phyloP scores from a whole-genome alignment of 257 asterid species.

The Solanum chilense region DNA sequence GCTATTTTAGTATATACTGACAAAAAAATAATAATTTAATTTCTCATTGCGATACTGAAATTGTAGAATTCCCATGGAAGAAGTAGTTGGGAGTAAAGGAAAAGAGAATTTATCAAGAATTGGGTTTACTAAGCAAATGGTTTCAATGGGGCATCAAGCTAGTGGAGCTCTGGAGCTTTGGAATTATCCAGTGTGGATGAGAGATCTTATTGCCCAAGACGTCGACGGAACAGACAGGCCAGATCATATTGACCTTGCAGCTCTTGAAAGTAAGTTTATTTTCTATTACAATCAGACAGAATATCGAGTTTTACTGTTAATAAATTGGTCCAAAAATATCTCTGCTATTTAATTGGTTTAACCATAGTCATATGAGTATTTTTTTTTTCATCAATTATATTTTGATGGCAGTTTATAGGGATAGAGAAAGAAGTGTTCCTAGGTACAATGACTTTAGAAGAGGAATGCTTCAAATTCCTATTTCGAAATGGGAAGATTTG shows the following conservation, averaged over 20 bases:
- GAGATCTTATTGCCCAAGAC: slow-evolving; percentile 32
- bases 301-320: too few relatives aligned
- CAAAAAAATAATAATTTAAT: too few relatives aligned
- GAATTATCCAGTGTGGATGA: slow-evolving; percentile 54
- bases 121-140: slow-evolving; percentile 47
- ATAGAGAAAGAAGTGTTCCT: slow-evolving; percentile 49
- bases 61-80: slow-evolving; percentile 26
- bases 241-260: slow-evolving; percentile 36
- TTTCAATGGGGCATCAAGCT: slow-evolving; percentile 71
- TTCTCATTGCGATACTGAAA: background rate
- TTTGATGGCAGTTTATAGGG: slow-evolving; percentile 42
- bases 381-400: background rate
- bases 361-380: too few relatives aligned
- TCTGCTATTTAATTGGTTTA: too few relatives aligned
- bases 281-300: background rate
- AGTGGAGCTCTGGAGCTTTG: slow-evolving; percentile 60
- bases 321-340: too few relatives aligned
- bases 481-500: slow-evolving; percentile 56
- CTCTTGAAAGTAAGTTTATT: slow-evolving; percentile 41
- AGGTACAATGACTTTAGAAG: slow-evolving; percentile 54
- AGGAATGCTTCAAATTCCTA: slow-evolving; percentile 37
- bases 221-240: slow-evolving; percentile 39
- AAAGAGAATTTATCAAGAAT: slow-evolving; percentile 18
- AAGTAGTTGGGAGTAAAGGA: slow-evolving; percentile 37
- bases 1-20: background rate